Conservation (phyloP, 345 rosid species). For the Combretum micranthum region DNA sequence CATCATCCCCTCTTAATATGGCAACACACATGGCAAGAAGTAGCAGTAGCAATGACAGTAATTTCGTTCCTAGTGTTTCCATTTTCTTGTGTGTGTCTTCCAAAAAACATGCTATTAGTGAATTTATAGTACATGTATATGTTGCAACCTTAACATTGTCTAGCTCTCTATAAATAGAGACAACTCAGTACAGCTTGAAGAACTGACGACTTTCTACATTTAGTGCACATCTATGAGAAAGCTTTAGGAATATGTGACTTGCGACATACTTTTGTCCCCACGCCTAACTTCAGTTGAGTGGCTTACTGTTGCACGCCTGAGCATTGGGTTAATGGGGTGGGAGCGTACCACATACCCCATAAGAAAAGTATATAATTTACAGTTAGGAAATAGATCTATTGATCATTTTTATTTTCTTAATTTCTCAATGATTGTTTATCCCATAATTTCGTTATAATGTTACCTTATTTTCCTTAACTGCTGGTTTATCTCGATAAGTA, state of each 20-base stretch:
- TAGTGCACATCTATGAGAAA: slow-evolving; percentile 9
- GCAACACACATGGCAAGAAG: slow-evolving; percentile 18
- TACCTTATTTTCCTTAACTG: no score
- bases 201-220: slow-evolving; percentile 12
- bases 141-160: not conserved
- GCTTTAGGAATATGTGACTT: slow-evolving; percentile 22
- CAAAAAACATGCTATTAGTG: no score
- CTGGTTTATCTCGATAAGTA: no score
- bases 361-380: no score
- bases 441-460: no score
- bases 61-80: slow-evolving; percentile 14
- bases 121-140: slow-evolving; percentile 3
- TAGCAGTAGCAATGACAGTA: slow-evolving; percentile 13
- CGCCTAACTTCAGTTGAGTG: not conserved
- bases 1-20: slow-evolving; percentile 16
- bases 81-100: slow-evolving; percentile 6
- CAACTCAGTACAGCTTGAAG: slow-evolving; percentile 6
- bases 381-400: no score
- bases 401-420: no score
- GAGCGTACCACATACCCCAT: no score
- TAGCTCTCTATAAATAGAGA: not conserved
- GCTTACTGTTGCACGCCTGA: no score
- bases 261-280: slow-evolving; percentile 36
- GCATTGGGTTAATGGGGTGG: no score
- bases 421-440: no score